Base-by-base conservation (phyloP, 2,329 filamentous ascomycete genomes). In the Trichoderma sp. region DNA sequence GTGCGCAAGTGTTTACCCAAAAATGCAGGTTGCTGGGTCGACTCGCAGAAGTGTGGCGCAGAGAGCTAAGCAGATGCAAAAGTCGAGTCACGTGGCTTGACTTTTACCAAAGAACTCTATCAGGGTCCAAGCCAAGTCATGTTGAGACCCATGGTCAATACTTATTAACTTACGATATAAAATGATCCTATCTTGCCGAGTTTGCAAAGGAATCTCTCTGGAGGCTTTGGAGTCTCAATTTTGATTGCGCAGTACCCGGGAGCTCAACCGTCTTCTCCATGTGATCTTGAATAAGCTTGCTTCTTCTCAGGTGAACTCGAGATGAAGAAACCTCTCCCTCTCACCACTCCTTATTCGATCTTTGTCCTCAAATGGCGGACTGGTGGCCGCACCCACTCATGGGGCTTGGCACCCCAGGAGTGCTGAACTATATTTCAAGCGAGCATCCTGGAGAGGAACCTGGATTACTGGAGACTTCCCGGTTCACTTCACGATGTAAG, bases 331-430 rank as follows among this genome's bases (percentile, higher is more conserved):
- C 68, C 63, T 63, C 68, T 70, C 67, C 63, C 62, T 69, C 64
- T 70, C 67, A 63, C 68, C 68, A 70, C 58, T 71, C 69, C 72
- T 71, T 71, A 76, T 68, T 72, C 73, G 69, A 65, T 68, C 70
- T 68, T 71, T 72, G 57, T 70, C 71, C 62, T 73, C 72, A 72
- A 74, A 79, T 79, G 77, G 75, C 75, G 78, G 76, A 78, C 61
- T 67, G 68, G 41, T 71, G 71, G 67, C 71, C 71, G 57, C 68
- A 75, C 45, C 68, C 70, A 41, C 75, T 75, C 71, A 73, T 76
- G 15, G 67, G 71, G 43, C 70, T 75, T 58, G 77, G 77, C 62
- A 71, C 76, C 59, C 70, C 75, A 63, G 76, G 77, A 39, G 67
- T 69, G 55, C 63, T 78, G 57, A 72, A 71, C 63, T 78, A 78